Evolutionary conservation across 1,284 basidiomycete genomes (phyloP).

Genomic region (Ceratobasidium sp.): DNA sequence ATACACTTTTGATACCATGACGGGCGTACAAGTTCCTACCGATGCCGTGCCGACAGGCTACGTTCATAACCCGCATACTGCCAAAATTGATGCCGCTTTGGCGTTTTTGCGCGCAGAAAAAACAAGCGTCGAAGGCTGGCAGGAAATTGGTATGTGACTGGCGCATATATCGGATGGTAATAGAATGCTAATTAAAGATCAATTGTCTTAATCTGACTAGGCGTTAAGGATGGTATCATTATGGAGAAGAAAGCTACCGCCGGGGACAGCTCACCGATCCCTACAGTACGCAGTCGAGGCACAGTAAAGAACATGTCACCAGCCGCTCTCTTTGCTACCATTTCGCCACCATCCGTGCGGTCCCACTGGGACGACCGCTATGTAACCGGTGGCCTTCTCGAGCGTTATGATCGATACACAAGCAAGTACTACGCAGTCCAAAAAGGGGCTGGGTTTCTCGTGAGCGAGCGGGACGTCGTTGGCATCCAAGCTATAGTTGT

Average conservation of each 20-base stretch:
- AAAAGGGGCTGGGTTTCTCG: constrained; percentile 43
- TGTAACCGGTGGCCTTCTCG: constrained; percentile 38
- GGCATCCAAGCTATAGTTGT: constrained; percentile 41
- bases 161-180: background rate
- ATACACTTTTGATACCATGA: background rate
- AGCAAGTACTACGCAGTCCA: constrained; percentile 46
- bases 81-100: constrained; percentile 41
- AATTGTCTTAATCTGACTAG: constrained; percentile 24
- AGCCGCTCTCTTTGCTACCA: constrained; percentile 40
- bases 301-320: constrained; percentile 40
- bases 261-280: constrained; percentile 45
- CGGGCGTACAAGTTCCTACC: constrained; percentile 31
- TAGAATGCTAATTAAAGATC: background rate
- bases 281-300: constrained; percentile 44
- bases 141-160: constrained; percentile 41
- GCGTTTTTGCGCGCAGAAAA: constrained; percentile 43
- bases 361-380: constrained; percentile 44
- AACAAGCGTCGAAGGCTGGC: constrained; percentile 45
- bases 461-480: constrained; percentile 45
- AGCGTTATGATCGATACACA: constrained; percentile 34
- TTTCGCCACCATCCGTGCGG: constrained; percentile 40
- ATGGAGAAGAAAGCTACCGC: constrained; percentile 46
- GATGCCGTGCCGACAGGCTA: constrained; percentile 41
- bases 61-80: constrained; percentile 34
- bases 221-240: constrained; percentile 43